These are phyloP conservation scores for Mycena alexandri DNA, from an alignment of 768 basidiomycete genomes.

Conservation along the genomic window DNA sequence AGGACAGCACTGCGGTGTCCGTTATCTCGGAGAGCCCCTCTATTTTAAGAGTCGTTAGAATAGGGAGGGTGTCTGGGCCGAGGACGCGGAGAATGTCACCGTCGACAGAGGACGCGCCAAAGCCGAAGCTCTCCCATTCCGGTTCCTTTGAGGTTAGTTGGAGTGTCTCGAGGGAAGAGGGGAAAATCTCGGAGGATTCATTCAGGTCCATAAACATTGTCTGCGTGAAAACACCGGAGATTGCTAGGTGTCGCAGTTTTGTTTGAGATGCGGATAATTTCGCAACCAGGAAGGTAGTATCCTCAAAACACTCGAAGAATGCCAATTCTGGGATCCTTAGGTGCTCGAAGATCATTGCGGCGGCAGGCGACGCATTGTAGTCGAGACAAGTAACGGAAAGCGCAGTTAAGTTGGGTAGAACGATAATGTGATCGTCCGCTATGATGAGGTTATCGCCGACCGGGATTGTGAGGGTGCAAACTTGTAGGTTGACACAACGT, in stretches of 20 bases:
- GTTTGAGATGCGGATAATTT: not conserved
- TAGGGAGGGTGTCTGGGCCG: too few relatives aligned
- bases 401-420: not conserved
- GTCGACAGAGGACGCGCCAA: too few relatives aligned
- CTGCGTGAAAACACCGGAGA: not conserved
- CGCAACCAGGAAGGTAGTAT: not conserved
- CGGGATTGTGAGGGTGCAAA: constrained; percentile 6
- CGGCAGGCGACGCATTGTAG: too few relatives aligned
- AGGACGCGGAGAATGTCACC: too few relatives aligned
- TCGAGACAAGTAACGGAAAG: not conserved
- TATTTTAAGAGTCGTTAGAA: not conserved
- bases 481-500: constrained; percentile 7
- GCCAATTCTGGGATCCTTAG: not conserved
- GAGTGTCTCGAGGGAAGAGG: not conserved
- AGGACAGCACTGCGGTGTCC: not conserved
- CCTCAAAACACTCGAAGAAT: not conserved
- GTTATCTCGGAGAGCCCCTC: not conserved
- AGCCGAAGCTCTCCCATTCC: too few relatives aligned
- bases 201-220: not conserved
- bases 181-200: too few relatives aligned
- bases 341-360: not conserved
- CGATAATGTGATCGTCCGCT: not conserved
- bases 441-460: not conserved
- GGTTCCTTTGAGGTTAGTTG: not conserved
- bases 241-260: not conserved